Evolutionary conservation across 2,329 filamentous ascomycete genomes (phyloP).

Genomic region (Sordariomycetes sp.): DNA sequence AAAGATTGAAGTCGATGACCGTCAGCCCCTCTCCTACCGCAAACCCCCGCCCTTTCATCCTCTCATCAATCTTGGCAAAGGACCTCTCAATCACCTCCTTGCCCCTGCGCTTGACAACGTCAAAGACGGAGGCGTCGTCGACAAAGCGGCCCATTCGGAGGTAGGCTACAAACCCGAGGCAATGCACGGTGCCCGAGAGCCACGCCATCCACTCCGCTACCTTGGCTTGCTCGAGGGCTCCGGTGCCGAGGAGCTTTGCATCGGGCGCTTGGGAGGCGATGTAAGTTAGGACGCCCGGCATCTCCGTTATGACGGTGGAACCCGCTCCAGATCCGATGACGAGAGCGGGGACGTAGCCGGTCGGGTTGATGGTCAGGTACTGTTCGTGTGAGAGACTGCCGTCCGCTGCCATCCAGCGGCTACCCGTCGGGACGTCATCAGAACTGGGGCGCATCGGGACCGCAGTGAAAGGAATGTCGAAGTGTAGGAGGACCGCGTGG

Average conservation of each 20-base stretch:
- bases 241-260: slow-evolving; percentile 10
- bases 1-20: slow-evolving; percentile 11
- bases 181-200: slow-evolving; percentile 18
- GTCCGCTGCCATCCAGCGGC: slow-evolving; percentile 12
- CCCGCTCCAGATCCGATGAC: slow-evolving; percentile 8
- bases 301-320: slow-evolving; percentile 17
- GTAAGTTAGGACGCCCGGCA: slow-evolving; percentile 17
- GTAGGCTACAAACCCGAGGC: slow-evolving; percentile 12
- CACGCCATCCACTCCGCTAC: slow-evolving; percentile 18
- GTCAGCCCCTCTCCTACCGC: slow-evolving; percentile 10
- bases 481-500: slow-evolving; percentile 16
- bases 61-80: slow-evolving; percentile 10
- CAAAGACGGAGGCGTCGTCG: slow-evolving; percentile 8
- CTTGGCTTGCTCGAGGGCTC: slow-evolving; percentile 10
- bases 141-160: slow-evolving; percentile 14
- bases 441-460: slow-evolving; percentile 10
- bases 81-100: slow-evolving; percentile 5
- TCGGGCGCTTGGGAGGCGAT: slow-evolving; percentile 13
- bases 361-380: slow-evolving; percentile 16
- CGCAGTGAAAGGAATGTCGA: slow-evolving; percentile 12
- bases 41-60: slow-evolving; percentile 6
- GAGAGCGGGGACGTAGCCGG: slow-evolving; percentile 17
- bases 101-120: slow-evolving; percentile 8
- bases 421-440: slow-evolving; percentile 3
- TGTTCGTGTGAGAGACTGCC: slow-evolving; percentile 15